Evolutionary conservation across 192 early-diverging fungal species (phyloP).

Genomic region (Ambispora gerdemannii): DNA sequence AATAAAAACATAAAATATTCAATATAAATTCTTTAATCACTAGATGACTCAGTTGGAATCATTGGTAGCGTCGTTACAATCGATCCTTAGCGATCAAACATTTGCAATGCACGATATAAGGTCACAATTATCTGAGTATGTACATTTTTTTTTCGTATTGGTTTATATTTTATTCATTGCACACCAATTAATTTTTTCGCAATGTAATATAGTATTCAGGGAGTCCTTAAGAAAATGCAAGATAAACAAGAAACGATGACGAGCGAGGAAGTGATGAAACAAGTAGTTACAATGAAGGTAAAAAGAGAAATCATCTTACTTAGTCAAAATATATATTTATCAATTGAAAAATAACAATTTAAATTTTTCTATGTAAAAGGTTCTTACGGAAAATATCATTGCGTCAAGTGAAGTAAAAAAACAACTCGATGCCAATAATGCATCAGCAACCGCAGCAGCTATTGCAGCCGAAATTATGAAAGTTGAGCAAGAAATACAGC

Average conservation of each 20-base stretch:
- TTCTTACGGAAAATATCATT: conserved; percentile 28
- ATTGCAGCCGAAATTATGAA: background rate
- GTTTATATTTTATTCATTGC: background rate
- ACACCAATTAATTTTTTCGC: background rate
- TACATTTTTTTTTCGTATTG: background rate
- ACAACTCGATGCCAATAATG: conserved; percentile 15
- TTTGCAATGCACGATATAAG: conserved; percentile 39
- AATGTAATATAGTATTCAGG: conserved; percentile 34
- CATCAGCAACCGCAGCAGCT: background rate
- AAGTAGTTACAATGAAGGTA: conserved; percentile 31
- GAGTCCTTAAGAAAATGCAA: conserved; percentile 33
- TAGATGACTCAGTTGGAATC: conserved; percentile 42
- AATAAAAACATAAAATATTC: too few relatives aligned
- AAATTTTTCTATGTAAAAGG: background rate
- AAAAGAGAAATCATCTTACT: background rate
- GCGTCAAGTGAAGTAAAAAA: conserved; percentile 22
- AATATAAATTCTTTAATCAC: background rate
- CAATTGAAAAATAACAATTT: background rate
- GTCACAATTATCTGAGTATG: conserved; percentile 42
- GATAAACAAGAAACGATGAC: conserved; percentile 39
- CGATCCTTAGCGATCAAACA: conserved; percentile 38
- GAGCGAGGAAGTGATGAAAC: conserved; percentile 33
- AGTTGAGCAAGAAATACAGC: background rate
- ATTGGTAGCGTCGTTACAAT: conserved; percentile 37
- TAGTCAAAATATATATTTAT: background rate